phyloP scores from a whole-genome alignment of 2,329 filamentous ascomycete genomes.

The Hypoxylon sp. region DNA sequence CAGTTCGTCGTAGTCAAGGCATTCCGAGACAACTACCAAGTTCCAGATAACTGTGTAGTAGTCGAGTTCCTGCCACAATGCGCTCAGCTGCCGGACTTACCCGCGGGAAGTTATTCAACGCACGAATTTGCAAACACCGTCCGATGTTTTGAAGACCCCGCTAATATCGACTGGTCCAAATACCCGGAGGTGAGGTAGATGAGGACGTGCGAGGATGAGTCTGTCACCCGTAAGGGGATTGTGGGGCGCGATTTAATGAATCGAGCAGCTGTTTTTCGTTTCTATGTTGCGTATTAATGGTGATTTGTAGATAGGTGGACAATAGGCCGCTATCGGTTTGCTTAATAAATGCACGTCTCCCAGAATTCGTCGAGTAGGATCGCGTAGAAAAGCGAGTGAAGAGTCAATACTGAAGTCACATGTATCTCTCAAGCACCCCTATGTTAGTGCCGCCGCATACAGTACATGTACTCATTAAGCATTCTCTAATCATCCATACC shows the following conservation, averaged over 20 bases:
- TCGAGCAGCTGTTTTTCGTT: background rate
- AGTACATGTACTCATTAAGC: background rate
- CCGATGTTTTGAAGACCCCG: constrained; percentile 60
- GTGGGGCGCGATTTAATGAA: background rate
- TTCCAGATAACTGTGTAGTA: constrained; percentile 60
- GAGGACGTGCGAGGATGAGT: background rate
- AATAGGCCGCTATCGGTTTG: too few relatives aligned
- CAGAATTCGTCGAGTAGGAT: too few relatives aligned
- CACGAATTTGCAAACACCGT: constrained; percentile 59
- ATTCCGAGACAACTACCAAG: constrained; percentile 49
- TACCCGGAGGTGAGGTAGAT: constrained; percentile 43
- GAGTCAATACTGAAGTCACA: too few relatives aligned
- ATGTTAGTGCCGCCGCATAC: background rate
- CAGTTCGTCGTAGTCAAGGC: constrained; percentile 60
- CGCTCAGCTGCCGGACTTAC: constrained; percentile 55
- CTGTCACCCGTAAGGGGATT: background rate
- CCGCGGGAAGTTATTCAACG: constrained; percentile 55
- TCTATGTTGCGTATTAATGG: too few relatives aligned
- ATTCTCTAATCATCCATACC: background rate
- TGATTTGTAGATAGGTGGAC: too few relatives aligned
- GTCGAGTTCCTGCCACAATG: constrained; percentile 63
- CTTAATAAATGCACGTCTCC: too few relatives aligned
- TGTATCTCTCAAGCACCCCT: too few relatives aligned
- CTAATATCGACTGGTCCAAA: constrained; percentile 57
- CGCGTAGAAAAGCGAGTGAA: too few relatives aligned